A percentile compares a stretch with the other conserved stretches of the same genome.
Conservation (phyloP, 768 basidiomycete genomes). For the Mrakia hoshinonis region DNA sequence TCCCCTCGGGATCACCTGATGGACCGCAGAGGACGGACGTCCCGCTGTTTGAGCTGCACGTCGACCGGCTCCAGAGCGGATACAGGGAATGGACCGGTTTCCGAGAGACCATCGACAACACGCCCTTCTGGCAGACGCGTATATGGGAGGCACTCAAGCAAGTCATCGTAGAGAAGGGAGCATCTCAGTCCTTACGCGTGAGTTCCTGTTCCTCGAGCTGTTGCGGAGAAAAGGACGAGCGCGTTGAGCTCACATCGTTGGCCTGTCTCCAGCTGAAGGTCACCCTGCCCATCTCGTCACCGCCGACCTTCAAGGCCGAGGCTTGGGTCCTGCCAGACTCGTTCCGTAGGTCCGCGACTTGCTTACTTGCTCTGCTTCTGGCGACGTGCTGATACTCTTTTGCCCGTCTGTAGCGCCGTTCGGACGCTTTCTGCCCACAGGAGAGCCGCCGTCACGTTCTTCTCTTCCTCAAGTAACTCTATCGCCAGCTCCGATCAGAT, state of each 20-base stretch:
- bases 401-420: neutral
- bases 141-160: neutral
- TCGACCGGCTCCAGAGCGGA: neutral
- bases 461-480: neutral
- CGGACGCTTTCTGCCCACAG: neutral
- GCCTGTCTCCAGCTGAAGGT: conserved; percentile 2
- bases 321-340: neutral
- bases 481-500: neutral
- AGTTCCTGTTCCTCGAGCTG: neutral
- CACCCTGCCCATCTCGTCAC: neutral
- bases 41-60: neutral
- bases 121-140: neutral
- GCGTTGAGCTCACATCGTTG: neutral
- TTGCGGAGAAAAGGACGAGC: too few relatives aligned
- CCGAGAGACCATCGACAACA: neutral
- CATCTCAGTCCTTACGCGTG: neutral
- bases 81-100: neutral
- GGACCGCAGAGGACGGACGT: neutral
- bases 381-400: neutral
- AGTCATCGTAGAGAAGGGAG: neutral
- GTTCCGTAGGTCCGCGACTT: neutral
- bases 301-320: neutral
- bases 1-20: neutral
- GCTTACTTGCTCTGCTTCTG: too few relatives aligned
- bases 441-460: neutral